Conservation (phyloP, 202 grass and related monocot species). For the Bolboschoenoplectus hybrid region DNA sequence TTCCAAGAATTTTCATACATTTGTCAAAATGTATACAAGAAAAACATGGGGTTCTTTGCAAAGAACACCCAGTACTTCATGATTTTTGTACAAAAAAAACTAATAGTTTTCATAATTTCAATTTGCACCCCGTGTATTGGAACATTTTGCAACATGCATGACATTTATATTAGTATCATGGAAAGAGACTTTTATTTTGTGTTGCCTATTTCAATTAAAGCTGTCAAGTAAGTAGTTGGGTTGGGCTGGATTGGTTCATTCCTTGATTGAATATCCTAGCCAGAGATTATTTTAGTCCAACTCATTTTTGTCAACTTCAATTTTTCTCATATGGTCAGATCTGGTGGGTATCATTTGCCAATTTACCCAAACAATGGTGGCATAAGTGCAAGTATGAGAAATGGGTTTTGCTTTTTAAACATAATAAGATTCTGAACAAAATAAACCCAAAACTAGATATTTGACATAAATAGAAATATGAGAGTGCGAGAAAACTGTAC, state of each 20-base stretch:
- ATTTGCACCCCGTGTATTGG: too few relatives aligned
- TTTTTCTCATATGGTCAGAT: not conserved
- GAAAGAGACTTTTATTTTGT: not conserved
- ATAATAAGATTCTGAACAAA: not conserved
- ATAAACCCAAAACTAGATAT: not conserved
- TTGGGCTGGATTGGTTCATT: not conserved
- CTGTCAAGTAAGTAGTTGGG: not conserved
- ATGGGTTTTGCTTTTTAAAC: not conserved
- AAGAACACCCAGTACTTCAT: not conserved
- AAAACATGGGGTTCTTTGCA: not conserved
- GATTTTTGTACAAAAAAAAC: not conserved
- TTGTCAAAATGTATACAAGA: not conserved
- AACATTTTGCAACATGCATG: not conserved
- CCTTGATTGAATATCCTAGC: not conserved
- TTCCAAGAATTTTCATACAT: not conserved
- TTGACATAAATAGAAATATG: not conserved
- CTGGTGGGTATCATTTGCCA: not conserved
- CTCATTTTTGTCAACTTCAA: not conserved
- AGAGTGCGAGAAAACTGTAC: constrained; percentile 40
- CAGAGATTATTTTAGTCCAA: not conserved
- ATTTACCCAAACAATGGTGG: not conserved
- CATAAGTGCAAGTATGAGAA: constrained; percentile 19
- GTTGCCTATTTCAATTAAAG: not conserved
- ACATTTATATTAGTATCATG: not conserved
- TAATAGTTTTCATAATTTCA: not conserved